These are phyloP conservation scores for Arthrobotrys sphaeroides DNA, from an alignment of 2,329 filamentous ascomycete genomes.

Conservation along the genomic window DNA sequence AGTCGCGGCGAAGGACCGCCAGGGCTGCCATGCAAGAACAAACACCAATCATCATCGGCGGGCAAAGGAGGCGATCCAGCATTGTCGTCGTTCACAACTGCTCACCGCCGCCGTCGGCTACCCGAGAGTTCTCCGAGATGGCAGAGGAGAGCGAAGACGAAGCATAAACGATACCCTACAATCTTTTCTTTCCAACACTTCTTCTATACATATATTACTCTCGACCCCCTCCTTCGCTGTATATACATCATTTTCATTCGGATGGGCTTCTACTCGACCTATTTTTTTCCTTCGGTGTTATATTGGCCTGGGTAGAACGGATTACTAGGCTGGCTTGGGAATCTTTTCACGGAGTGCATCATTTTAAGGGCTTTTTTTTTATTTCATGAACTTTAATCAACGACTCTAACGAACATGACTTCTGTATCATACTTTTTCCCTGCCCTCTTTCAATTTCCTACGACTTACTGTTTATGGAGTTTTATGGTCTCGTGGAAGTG, in stretches of 20 bases:
- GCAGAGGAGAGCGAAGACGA: constrained; percentile 52
- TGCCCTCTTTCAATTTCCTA: constrained; percentile 25
- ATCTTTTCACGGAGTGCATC: constrained; percentile 20
- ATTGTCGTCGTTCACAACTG: constrained; percentile 54
- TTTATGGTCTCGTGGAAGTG: constrained; percentile 18
- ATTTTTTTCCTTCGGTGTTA: constrained; percentile 32
- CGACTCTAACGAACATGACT: not conserved
- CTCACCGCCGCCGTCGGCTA: constrained; percentile 20
- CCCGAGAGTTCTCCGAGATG: constrained; percentile 50
- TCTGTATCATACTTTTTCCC: constrained; percentile 1
- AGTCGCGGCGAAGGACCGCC: constrained; percentile 30
- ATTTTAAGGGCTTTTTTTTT: not conserved
- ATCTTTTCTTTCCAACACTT: not conserved
- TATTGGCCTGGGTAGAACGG: constrained; percentile 44
- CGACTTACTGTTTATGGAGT: constrained; percentile 10
- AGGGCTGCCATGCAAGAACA: constrained; percentile 43
- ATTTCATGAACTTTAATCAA: constrained; percentile 13
- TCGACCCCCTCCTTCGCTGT: constrained; percentile 8
- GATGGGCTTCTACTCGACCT: constrained; percentile 17
- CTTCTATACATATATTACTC: constrained; percentile 6
- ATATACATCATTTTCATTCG: constrained; percentile 35
- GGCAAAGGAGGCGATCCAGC: constrained; percentile 40
- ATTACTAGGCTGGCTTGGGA: constrained; percentile 36
- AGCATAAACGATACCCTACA: constrained; percentile 21
- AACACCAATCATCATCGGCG: constrained; percentile 37